phyloP scores from a whole-genome alignment of 768 basidiomycete genomes.

The Pisolithus microcarpus region DNA sequence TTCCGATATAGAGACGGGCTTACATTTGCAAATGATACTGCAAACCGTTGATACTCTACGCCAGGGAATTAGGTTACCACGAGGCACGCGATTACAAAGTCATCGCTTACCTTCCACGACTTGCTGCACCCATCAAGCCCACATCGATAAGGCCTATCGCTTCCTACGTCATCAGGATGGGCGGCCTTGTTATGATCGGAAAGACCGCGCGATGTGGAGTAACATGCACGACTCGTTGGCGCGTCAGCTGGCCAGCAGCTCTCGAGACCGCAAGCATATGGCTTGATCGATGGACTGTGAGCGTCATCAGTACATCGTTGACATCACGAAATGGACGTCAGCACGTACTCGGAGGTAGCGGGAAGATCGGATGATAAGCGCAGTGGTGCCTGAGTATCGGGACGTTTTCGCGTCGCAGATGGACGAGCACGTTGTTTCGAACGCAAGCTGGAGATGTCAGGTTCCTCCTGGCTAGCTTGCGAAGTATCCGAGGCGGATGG shows the following conservation, averaged over 20 bases:
- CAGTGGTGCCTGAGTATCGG: slow-evolving; percentile 22
- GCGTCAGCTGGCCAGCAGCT: slow-evolving; percentile 53
- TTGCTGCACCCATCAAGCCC: slow-evolving; percentile 69
- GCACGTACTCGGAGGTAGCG: slow-evolving; percentile 39
- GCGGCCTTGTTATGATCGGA: slow-evolving; percentile 56
- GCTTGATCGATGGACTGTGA: slow-evolving; percentile 34
- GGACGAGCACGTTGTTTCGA: slow-evolving; percentile 17
- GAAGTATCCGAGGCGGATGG: slow-evolving; percentile 7
- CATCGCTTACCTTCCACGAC: slow-evolving; percentile 66
- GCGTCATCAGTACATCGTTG: not conserved
- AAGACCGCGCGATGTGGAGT: slow-evolving; percentile 66
- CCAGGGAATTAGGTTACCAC: not conserved
- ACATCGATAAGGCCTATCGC: slow-evolving; percentile 60
- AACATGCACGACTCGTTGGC: slow-evolving; percentile 40
- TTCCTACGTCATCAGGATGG: slow-evolving; percentile 29
- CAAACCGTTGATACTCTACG: slow-evolving; percentile 74
- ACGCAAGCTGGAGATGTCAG: slow-evolving; percentile 5
- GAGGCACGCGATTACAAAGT: slow-evolving; percentile 1
- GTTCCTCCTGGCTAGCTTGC: slow-evolving; percentile 10
- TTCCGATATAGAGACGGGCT: slow-evolving; percentile 12
- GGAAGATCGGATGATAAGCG: slow-evolving; percentile 41
- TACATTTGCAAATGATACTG: slow-evolving; percentile 87
- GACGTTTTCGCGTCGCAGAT: slow-evolving; percentile 16
- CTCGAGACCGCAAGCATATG: slow-evolving; percentile 74
- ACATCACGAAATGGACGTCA: not conserved